phyloP scores from a whole-genome alignment of 2,329 filamentous ascomycete species.

The Claviceps capensis region DNA sequence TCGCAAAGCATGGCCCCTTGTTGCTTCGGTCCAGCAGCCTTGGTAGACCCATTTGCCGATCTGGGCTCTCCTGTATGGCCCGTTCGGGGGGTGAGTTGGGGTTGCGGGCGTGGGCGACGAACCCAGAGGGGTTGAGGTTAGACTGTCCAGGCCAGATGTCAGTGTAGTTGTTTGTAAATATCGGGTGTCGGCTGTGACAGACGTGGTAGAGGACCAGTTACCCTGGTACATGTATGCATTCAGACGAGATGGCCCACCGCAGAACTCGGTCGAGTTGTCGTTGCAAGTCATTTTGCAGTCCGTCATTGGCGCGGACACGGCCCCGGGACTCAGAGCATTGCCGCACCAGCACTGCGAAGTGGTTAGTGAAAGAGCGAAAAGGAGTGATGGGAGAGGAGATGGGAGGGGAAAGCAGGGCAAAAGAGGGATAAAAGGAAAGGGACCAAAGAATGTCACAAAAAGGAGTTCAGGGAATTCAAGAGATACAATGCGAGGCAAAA shows the following conservation, averaged over 20 bases:
- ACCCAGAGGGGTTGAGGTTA: slow-evolving; percentile 1
- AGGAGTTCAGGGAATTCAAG: too few relatives aligned
- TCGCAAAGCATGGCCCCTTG: slow-evolving; percentile 17
- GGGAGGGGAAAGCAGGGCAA: not conserved
- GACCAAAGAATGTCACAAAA: not conserved
- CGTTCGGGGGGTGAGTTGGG: slow-evolving; percentile 11
- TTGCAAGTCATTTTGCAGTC: slow-evolving; percentile 24
- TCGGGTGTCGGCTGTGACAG: slow-evolving; percentile 11
- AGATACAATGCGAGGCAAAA: too few relatives aligned
- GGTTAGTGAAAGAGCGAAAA: not conserved
- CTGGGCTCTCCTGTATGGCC: slow-evolving; percentile 12
- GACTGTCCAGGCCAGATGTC: not conserved
- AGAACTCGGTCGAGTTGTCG: slow-evolving; percentile 23
- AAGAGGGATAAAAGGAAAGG: not conserved
- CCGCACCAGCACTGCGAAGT: slow-evolving; percentile 23
- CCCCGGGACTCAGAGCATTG: slow-evolving; percentile 14
- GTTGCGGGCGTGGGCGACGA: slow-evolving; percentile 6
- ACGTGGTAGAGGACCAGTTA: slow-evolving; percentile 13
- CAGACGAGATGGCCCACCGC: slow-evolving; percentile 20
- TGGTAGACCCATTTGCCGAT: slow-evolving; percentile 19
- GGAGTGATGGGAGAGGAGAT: not conserved
- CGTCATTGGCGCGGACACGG: slow-evolving; percentile 14
- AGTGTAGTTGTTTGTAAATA: slow-evolving; percentile 14
- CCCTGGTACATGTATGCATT: slow-evolving; percentile 20
- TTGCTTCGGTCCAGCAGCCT: slow-evolving; percentile 24